Conservation (phyloP, 23 red algal species). For the Gracilaria vermiculophylla region DNA sequence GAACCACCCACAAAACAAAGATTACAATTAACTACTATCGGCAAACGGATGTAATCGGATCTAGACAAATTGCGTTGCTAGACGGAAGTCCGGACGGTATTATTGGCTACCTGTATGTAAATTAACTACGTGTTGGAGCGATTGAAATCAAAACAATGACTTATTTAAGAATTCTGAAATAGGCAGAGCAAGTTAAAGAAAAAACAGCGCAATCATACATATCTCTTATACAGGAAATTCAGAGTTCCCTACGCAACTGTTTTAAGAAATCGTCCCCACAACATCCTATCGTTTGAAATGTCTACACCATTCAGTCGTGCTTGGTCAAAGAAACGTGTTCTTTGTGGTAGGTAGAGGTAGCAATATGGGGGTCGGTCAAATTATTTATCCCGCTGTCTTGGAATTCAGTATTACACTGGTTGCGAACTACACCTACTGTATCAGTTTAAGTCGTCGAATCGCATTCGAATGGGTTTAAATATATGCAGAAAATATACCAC, state of each 20-base stretch:
- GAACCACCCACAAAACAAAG: neutral
- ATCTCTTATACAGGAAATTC: neutral
- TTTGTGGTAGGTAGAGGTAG: slow-evolving; percentile 26
- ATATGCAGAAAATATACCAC: neutral
- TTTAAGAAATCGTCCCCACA: neutral
- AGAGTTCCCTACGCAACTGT: neutral
- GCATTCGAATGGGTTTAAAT: slow-evolving; percentile 19
- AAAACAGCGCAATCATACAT: too few relatives aligned
- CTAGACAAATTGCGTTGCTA: neutral
- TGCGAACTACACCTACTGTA: neutral
- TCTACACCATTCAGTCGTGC: slow-evolving; percentile 4
- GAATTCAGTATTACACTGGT: neutral
- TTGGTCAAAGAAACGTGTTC: neutral
- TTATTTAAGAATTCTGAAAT: neutral
- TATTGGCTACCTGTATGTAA: neutral
- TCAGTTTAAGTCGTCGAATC: neutral
- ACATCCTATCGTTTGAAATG: neutral
- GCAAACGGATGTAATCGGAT: neutral
- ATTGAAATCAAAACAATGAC: slow-evolving; percentile 51
- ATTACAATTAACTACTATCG: neutral
- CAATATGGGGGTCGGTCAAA: neutral
- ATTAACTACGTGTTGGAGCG: neutral
- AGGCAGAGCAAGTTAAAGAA: too few relatives aligned
- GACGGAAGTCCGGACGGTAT: slow-evolving; percentile 14
- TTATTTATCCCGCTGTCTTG: neutral